Evolutionary conservation across 768 basidiomycete species (phyloP).

Genomic region (Lentinus brumalis): DNA sequence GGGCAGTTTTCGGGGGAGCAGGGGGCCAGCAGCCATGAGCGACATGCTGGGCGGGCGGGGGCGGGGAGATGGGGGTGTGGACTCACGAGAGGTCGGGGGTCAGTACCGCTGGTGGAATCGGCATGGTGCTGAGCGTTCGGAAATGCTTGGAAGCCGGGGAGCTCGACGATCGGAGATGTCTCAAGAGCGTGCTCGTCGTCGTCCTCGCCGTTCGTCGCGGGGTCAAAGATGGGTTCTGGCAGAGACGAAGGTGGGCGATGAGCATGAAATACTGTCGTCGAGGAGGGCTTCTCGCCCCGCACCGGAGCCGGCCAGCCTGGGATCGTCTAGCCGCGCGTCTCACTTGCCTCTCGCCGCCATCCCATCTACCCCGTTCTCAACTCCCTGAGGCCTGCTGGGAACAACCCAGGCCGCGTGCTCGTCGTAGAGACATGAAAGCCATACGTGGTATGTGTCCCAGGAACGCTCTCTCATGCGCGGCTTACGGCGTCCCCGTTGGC

Average conservation of each 20-base stretch:
- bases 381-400: conserved; percentile 4
- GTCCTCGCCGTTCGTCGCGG: neutral
- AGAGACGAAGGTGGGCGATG: conserved; percentile 16
- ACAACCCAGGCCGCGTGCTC: neutral
- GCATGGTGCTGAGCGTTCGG: conserved; percentile 19
- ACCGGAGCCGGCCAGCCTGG: conserved; percentile 5
- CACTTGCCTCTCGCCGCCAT: conserved; percentile 11
- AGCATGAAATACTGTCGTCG: conserved; percentile 11
- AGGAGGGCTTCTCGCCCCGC: neutral
- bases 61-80: neutral
- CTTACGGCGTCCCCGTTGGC: conserved; percentile 4
- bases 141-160: neutral
- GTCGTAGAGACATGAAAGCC: conserved; percentile 51
- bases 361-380: conserved; percentile 4
- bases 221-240: neutral
- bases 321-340: conserved; percentile 14
- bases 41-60: neutral
- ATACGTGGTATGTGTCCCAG: conserved; percentile 52
- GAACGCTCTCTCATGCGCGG: conserved; percentile 7
- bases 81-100: conserved; percentile 31
- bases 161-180: neutral
- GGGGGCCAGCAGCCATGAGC: conserved; percentile 13
- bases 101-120: conserved; percentile 27
- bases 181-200: too few species aligned
- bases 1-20: conserved; percentile 5